Percentiles rank a stretch among this genome's conserved stretches.
Conservation (phyloP, 2,329 filamentous ascomycete genomes). For the Fusarium cicatricum region DNA sequence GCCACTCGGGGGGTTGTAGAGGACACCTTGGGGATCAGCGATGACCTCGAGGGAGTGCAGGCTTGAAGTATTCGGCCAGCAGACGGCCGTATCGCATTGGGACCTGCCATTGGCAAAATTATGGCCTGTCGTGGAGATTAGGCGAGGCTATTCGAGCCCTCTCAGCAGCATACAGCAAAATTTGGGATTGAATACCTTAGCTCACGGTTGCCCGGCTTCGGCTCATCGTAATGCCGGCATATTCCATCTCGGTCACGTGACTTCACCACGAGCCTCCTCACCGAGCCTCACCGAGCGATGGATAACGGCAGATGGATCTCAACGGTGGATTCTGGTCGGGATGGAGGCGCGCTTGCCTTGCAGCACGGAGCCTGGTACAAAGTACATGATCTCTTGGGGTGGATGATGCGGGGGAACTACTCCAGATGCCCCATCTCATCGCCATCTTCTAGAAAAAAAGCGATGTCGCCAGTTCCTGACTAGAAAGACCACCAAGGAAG, state of each 20-base stretch:
- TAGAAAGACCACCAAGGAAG: conserved; percentile 32
- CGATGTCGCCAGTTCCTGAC: conserved; percentile 39
- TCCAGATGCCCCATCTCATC: conserved; percentile 42
- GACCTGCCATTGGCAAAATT: conserved; percentile 42
- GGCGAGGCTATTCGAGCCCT: conserved; percentile 30
- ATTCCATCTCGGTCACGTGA: neutral
- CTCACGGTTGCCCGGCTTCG: conserved; percentile 18
- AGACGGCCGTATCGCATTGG: conserved; percentile 42
- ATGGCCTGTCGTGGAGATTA: conserved; percentile 27
- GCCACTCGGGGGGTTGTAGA: conserved; percentile 30
- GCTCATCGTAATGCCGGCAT: conserved; percentile 23
- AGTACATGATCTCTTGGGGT: conserved; percentile 37
- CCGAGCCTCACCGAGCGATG: conserved; percentile 32
- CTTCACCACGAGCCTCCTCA: neutral
- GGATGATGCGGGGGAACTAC: conserved; percentile 40
- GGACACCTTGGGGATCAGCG: conserved; percentile 16
- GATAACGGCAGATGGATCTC: conserved; percentile 15
- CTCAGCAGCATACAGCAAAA: conserved; percentile 31
- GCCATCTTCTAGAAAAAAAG: conserved; percentile 38
- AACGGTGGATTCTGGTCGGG: conserved; percentile 25
- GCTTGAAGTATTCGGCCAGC: conserved; percentile 36
- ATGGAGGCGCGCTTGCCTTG: conserved; percentile 39
- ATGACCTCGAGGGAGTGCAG: conserved; percentile 19
- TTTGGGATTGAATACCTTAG: conserved; percentile 20
- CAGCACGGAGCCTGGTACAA: conserved; percentile 42